phyloP scores from a whole-genome alignment of 1,139 yeast genomes.

The Debaryomyces udenii region DNA sequence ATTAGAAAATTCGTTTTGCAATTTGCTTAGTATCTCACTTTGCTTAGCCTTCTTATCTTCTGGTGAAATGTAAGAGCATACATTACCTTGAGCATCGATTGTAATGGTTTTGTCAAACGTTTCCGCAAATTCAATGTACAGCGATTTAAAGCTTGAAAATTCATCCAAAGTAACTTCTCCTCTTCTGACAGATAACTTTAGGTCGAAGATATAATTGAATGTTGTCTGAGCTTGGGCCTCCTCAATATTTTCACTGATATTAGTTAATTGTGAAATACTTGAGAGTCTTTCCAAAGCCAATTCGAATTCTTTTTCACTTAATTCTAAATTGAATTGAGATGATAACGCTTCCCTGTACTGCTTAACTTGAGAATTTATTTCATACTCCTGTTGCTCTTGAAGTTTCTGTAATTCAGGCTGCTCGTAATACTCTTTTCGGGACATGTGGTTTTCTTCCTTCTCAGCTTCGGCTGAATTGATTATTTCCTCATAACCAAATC shows the following conservation, averaged over 20 bases:
- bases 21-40: constrained; percentile 21
- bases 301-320: constrained; percentile 35
- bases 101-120: constrained; percentile 28
- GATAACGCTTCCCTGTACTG: constrained; percentile 18
- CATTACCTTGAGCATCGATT: constrained; percentile 32
- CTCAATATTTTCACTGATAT: constrained; percentile 33
- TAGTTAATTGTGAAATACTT: constrained; percentile 36
- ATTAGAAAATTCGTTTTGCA: constrained; percentile 25
- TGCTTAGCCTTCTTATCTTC: constrained; percentile 24
- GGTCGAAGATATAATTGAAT: constrained; percentile 51
- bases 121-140: constrained; percentile 31
- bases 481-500: constrained; percentile 74
- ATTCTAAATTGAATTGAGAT: constrained; percentile 27
- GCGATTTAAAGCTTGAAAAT: constrained; percentile 20
- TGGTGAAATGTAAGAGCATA: constrained; percentile 24
- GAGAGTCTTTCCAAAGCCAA: constrained; percentile 56
- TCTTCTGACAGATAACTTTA: constrained; percentile 45
- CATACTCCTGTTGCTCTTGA: constrained; percentile 36
- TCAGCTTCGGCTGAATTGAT: constrained; percentile 52
- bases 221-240: constrained; percentile 65
- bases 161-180: constrained; percentile 41
- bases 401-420: constrained; percentile 51
- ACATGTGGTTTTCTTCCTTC: constrained; percentile 58
- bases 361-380: constrained; percentile 23
- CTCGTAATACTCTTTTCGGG: constrained; percentile 63